phyloP scores from a whole-genome alignment of 108 stramenopile genomes.

The Fistulifera solaris region DNA sequence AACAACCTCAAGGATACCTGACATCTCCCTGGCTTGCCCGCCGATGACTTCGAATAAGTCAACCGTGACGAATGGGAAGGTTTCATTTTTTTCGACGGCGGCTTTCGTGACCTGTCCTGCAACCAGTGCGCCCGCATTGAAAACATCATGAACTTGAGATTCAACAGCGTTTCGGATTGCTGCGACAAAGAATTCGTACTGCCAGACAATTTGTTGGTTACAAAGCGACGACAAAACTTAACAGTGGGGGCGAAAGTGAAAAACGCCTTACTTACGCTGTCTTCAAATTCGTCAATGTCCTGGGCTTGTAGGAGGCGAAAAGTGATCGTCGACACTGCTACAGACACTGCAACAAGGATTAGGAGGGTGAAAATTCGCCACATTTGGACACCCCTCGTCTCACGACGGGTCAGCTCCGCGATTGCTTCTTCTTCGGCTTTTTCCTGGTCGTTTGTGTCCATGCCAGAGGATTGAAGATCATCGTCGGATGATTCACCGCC shows the following conservation, averaged over 20 bases:
- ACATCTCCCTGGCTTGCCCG: not conserved
- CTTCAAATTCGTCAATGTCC: not conserved
- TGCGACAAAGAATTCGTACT: constrained; percentile 4
- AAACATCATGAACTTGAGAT: not conserved
- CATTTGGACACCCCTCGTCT: not conserved
- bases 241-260: not conserved
- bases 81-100: constrained; percentile 1
- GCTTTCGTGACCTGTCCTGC: constrained; percentile 1
- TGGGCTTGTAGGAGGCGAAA: not conserved
- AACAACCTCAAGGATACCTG: constrained; percentile 1
- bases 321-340: not conserved
- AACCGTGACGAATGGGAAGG: constrained; percentile 18
- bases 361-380: not conserved
- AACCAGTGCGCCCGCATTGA: not conserved
- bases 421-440: not conserved
- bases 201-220: not conserved
- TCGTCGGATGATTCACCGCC: too few species aligned
- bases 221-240: not conserved
- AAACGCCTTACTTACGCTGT: not conserved
- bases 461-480: too few species aligned
- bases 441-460: too few species aligned
- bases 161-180: constrained; percentile 3
- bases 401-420: not conserved
- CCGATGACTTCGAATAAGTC: constrained; percentile 8
- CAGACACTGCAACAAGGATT: not conserved